Evolutionary conservation across 1,139 yeast species (phyloP).

Genomic region (Suhomyces wounanorum): DNA sequence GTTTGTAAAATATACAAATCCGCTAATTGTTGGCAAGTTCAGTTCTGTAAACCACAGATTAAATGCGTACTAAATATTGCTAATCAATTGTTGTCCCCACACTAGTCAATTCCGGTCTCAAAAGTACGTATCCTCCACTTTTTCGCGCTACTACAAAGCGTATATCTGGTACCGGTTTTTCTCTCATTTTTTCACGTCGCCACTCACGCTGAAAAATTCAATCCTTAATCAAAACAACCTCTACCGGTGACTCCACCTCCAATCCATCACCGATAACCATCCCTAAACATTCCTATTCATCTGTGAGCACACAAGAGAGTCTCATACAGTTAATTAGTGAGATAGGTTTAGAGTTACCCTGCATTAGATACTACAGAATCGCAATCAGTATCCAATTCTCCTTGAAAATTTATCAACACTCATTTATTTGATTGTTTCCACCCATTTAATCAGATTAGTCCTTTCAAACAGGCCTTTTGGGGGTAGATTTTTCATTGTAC

Average conservation of each 20-base stretch:
- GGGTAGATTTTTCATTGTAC: conserved; percentile 12
- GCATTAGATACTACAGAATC: conserved; percentile 10
- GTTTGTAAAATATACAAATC: too few species aligned
- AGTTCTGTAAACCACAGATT: too few species aligned
- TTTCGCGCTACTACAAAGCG: conserved; percentile 5
- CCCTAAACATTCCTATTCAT: conserved; percentile 13
- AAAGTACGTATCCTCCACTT: conserved; percentile 5
- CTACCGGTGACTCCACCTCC: conserved; percentile 12
- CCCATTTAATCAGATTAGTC: background rate
- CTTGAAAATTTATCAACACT: conserved; percentile 22
- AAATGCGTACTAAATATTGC: background rate
- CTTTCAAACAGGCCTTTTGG: background rate
- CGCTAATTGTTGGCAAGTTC: too few species aligned
- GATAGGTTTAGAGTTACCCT: conserved; percentile 16
- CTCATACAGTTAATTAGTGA: conserved; percentile 8
- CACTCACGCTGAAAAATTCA: conserved; percentile 20
- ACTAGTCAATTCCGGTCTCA: background rate
- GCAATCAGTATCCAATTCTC: conserved; percentile 7
- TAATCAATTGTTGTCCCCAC: background rate
- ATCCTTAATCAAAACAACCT: conserved; percentile 15
- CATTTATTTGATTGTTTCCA: conserved; percentile 29
- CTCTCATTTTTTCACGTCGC: conserved; percentile 16
- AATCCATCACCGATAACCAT: conserved; percentile 15
- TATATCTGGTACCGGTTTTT: conserved; percentile 12
- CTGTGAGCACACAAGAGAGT: conserved; percentile 9